Evolutionary conservation across 2,329 filamentous ascomycete species (phyloP), one percentile per base, ranked within the genome.

Genomic region (Apiospora malaysiana): DNA sequence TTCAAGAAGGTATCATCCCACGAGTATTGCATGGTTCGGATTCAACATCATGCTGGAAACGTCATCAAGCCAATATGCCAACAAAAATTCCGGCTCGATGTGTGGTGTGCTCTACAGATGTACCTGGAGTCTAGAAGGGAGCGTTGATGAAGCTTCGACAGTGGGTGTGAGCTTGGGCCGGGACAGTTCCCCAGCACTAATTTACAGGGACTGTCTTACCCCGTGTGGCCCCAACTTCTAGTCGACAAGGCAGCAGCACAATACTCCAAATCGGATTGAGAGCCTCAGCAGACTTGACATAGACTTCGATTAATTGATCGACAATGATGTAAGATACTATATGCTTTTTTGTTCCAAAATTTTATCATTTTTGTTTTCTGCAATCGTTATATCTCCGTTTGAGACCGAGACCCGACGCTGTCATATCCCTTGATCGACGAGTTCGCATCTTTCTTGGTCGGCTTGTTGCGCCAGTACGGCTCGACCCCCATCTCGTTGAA

Each of bases 401-500:
- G 25, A 56, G 49, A 56, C 14, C 4, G 25, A 25, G 27, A 37
- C 1, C 14, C 51, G 27, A 59, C 51, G 4, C 12, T 59, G 4
- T 59, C 27, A 21, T 59, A 59, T 21, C 51, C 51, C 25, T 59
- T 37, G 16, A 21, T 14, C 14, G 25, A 6, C 25, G 51, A 9
- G 2, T 3, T 37, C 1, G 25, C 27, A 1, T 16, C 4, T 10
- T n/a, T 18, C 18, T 47, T 68, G 7, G 9, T 10, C 68, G 49
- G 68, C 47, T 37, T 37, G 42, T 72, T 70, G 43, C 75, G 76
- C 76, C 76, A 78, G 27, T 73, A 75, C 2, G 76, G 75, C 56
- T 77, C 75, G 4, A 78, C 77, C n/a, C 76, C 75, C 73, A 78
- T 78, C 68, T 76, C 73, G n/a, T 46, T 66, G 59, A 79, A 79